Evolutionary conservation across 1,284 basidiomycete species (phyloP).

Genomic region (Malassezia nana): DNA sequence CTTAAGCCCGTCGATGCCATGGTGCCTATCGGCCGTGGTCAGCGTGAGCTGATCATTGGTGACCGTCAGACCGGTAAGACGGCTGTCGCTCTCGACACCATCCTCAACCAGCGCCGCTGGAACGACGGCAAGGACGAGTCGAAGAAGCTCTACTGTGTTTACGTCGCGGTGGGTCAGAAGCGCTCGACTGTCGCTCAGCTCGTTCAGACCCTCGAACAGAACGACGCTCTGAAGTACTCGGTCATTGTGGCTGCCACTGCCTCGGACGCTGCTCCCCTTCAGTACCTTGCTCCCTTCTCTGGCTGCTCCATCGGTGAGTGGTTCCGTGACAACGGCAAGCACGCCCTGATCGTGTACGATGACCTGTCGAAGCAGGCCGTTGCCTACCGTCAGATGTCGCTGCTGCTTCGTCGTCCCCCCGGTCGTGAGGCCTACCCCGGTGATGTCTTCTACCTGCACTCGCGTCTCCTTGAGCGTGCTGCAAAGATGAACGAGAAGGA

Average conservation of each 20-base stretch:
- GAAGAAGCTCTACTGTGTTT: slow-evolving; percentile 99
- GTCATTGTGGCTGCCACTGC: slow-evolving; percentile 98
- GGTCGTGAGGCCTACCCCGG: slow-evolving; percentile 99
- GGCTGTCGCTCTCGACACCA: slow-evolving; percentile 96
- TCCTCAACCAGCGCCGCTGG: slow-evolving; percentile 99
- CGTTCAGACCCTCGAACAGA: slow-evolving; percentile 97
- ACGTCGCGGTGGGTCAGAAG: slow-evolving; percentile 98
- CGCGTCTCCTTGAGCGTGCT: slow-evolving; percentile 96
- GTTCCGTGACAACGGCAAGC: slow-evolving; percentile 99
- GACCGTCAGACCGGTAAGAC: slow-evolving; percentile 99
- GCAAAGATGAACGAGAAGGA: slow-evolving; percentile 99
- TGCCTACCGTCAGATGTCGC: slow-evolving; percentile 99
- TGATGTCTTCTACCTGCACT: slow-evolving; percentile 99
- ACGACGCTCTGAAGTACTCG: slow-evolving; percentile 98
- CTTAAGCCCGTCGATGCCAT: slow-evolving; percentile 99
- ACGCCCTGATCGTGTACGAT: slow-evolving; percentile 94
- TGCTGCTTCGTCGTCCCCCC: slow-evolving; percentile 96
- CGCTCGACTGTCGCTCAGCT: slow-evolving; percentile 98
- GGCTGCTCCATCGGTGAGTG: slow-evolving; percentile 99
- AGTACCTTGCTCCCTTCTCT: slow-evolving; percentile 99
- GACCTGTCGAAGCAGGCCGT: slow-evolving; percentile 99
- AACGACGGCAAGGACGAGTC: slow-evolving; percentile 90
- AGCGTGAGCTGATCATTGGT: slow-evolving; percentile 99
- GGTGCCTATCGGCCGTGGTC: slow-evolving; percentile 99
- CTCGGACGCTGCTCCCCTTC: slow-evolving; percentile 94